These are phyloP conservation scores for Discostella stelligeroides DNA, from an alignment of 108 stramenopile genomes.

Conservation along the genomic window DNA sequence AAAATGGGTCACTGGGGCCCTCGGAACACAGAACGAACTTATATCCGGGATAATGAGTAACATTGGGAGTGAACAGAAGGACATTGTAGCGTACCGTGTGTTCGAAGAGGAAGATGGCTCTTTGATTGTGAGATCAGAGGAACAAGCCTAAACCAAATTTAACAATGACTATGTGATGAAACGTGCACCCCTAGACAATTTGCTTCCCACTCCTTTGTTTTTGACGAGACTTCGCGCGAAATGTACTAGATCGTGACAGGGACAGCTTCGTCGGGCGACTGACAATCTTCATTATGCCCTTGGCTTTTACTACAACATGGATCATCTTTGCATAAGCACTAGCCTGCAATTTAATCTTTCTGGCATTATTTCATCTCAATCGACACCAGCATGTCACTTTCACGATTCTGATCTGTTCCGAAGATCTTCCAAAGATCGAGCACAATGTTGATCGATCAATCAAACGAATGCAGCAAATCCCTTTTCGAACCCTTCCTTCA, in stretches of 20 bases:
- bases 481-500: slow-evolving; percentile 34
- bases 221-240: slow-evolving; percentile 45
- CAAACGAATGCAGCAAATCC: slow-evolving; percentile 15
- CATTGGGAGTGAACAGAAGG: slow-evolving; percentile 41
- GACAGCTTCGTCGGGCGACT: slow-evolving; percentile 33
- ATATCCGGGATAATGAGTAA: slow-evolving; percentile 49
- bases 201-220: slow-evolving; percentile 40
- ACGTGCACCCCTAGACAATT: slow-evolving; percentile 41
- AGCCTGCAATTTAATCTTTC: too few relatives aligned
- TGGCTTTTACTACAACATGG: too few relatives aligned
- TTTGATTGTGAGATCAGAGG: slow-evolving; percentile 16
- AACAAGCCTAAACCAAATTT: too few relatives aligned
- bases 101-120: slow-evolving; percentile 37
- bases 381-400: too few relatives aligned
- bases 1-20: slow-evolving; percentile 46
- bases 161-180: too few relatives aligned
- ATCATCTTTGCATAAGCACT: too few relatives aligned
- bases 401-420: too few relatives aligned
- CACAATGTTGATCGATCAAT: too few relatives aligned
- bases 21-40: slow-evolving; percentile 43
- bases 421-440: too few relatives aligned
- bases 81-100: slow-evolving; percentile 36
- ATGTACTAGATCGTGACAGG: slow-evolving; percentile 40
- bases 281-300: slow-evolving; percentile 36
- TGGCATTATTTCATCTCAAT: too few relatives aligned